These are phyloP conservation scores for Clavariopsis aquatica DNA, from an alignment of 495 filamentous ascomycete species.

Conservation along the genomic window DNA sequence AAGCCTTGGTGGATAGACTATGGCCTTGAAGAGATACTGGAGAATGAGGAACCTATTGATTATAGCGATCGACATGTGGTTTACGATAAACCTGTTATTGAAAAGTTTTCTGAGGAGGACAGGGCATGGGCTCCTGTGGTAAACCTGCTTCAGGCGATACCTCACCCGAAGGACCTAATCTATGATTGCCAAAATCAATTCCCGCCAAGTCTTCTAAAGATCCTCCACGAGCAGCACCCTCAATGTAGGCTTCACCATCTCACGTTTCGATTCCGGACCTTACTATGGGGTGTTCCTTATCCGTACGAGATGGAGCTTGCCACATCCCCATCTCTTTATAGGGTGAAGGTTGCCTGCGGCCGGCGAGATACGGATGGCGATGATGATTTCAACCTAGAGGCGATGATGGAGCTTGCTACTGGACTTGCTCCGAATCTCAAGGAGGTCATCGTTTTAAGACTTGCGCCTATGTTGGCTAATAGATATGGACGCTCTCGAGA, in stretches of 20 bases:
- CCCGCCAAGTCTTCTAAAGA: conserved; percentile 27
- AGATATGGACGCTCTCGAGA: conserved; percentile 6
- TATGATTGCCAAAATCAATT: conserved; percentile 30
- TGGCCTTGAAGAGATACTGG: conserved; percentile 29
- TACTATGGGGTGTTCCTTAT: conserved; percentile 25
- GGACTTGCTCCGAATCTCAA: conserved; percentile 30
- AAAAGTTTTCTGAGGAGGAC: conserved; percentile 28
- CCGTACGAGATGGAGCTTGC: conserved; percentile 32
- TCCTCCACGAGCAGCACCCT: conserved; percentile 27
- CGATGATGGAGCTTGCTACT: conserved; percentile 52
- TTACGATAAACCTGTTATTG: conserved; percentile 26
- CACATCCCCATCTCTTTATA: conserved; percentile 32
- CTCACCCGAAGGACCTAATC: conserved; percentile 17
- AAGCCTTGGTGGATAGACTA: conserved; percentile 1
- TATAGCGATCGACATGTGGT: conserved; percentile 5
- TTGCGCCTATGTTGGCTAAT: background rate
- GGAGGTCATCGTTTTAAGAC: conserved; percentile 15
- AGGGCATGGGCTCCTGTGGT: conserved; percentile 29
- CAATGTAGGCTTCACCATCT: conserved; percentile 31
- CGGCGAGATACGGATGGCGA: conserved; percentile 61
- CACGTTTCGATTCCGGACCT: conserved; percentile 29
- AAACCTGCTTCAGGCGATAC: conserved; percentile 17
- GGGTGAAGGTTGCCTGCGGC: conserved; percentile 20
- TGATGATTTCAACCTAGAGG: conserved; percentile 67
- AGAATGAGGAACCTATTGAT: conserved; percentile 10